These are phyloP conservation scores for Talaromyces pinophilus DNA, from an alignment of 2,329 filamentous ascomycete species.

Conservation along the genomic window DNA sequence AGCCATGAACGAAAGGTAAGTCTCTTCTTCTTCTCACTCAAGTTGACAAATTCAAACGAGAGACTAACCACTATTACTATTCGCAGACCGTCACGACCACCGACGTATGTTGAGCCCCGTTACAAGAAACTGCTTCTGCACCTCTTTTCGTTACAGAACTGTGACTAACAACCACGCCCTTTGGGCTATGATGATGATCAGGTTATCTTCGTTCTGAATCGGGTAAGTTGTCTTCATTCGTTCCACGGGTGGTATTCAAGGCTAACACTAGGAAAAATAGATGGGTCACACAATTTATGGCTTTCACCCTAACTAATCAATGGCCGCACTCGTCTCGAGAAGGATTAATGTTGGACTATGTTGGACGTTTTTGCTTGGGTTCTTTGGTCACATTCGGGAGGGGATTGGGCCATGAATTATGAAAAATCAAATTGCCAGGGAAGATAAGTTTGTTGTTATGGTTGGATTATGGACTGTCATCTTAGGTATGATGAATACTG, in stretches of 20 bases:
- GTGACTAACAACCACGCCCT: neutral
- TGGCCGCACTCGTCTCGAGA: neutral
- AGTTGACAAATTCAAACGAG: neutral
- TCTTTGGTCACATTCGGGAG: neutral
- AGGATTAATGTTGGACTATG: neutral
- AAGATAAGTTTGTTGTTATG: neutral
- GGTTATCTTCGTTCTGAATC: constrained; percentile 23
- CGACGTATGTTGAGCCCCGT: constrained; percentile 25
- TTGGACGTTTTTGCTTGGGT: neutral
- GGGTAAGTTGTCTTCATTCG: neutral
- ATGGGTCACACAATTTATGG: constrained; percentile 16
- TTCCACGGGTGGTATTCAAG: neutral
- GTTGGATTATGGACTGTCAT: neutral
- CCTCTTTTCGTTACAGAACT: neutral
- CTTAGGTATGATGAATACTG: neutral
- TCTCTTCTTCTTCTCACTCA: neutral
- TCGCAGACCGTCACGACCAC: constrained; percentile 26
- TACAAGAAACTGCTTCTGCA: neutral
- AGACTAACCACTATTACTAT: neutral
- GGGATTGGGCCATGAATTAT: neutral
- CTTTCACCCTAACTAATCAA: neutral
- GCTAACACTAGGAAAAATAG: neutral
- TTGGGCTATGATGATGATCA: constrained; percentile 3
- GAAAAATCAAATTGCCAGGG: neutral
- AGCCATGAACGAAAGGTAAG: constrained; percentile 25